Evolutionary conservation across 75 land plant species (phyloP), one percentile per base, ranked within the genome.

Genomic region (Pseudotsuga menziesii): DNA sequence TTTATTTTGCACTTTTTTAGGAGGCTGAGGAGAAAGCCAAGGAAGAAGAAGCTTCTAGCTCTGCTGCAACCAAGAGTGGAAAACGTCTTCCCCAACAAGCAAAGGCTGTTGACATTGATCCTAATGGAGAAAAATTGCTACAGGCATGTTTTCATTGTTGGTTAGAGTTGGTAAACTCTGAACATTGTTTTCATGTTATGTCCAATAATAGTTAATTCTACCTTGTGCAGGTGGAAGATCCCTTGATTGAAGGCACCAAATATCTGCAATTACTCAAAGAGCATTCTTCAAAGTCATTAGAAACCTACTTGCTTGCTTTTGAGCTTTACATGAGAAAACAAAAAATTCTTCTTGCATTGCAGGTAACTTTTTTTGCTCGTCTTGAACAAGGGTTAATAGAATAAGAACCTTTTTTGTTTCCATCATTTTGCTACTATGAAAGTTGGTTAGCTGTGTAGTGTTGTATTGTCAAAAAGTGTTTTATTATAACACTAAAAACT

Each of bases 221-320:
- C 20, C 27, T 19, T 44, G 63, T 44, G 39, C 78, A 95, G 98
- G 91, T 89, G 64, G 98, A 95, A 81, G 90, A 96, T 85, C 96
- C 96, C 41, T 81, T 96, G 12, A 74, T 71, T 9, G 96, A 96
- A 81, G 96, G 94, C 71, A 87, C 96, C 32, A 96, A 96, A 77
- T 96, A 93, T 81, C 84, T 93, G 85, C 91, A 88, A 76, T 82
- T 96, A 70, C 89, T 96, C 71, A 92, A 91, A 84, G 91, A 88
- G 75, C 88, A 90, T 77, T 96, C 96, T 12, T 56, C 91, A 23
- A 81, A 86, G 22, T 85, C 84, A 2, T 73, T 93, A 74, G 98
- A 93, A 74, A 96, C 98, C 23, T 96, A 96, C 77, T 57, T 93
- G 61, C 90, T 96, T 74, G 41, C 32, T 39, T 39, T 39, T 39